Conservation (phyloP, 306 rosid genomes). For the Sindora glabra region DNA sequence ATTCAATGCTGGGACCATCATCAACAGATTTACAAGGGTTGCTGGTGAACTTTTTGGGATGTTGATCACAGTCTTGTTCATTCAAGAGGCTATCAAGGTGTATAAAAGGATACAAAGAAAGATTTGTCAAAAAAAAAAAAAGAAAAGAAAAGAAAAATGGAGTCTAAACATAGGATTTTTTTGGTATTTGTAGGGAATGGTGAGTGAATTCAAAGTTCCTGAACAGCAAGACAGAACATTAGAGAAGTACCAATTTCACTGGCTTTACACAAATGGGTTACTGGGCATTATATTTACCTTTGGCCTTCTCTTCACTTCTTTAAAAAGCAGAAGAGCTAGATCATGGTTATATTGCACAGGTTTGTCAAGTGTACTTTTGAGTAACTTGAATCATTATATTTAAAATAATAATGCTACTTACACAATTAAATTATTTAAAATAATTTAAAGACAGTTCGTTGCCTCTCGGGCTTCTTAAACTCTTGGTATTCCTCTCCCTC, state of each 20-base stretch:
- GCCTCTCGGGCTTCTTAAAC: too few relatives aligned
- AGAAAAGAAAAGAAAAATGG: too few relatives aligned
- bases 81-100: constrained; percentile 91
- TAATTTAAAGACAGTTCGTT: too few relatives aligned
- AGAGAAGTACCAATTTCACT: constrained; percentile 44
- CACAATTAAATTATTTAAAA: too few relatives aligned
- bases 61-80: constrained; percentile 72
- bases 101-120: too few relatives aligned
- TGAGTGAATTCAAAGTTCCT: constrained; percentile 58
- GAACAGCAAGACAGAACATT: constrained; percentile 32
- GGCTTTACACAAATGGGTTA: constrained; percentile 72
- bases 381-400: too few relatives aligned
- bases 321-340: constrained; percentile 78
- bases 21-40: constrained; percentile 74
- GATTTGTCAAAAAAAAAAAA: not conserved
- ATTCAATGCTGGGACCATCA: constrained; percentile 63
- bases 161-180: constrained; percentile 7
- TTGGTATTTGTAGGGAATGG: constrained; percentile 46
- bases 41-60: constrained; percentile 87
- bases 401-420: too few relatives aligned
- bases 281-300: constrained; percentile 61
- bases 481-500: too few relatives aligned
- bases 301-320: constrained; percentile 66
- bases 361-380: constrained; percentile 20
- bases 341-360: constrained; percentile 85